Conservation (phyloP, 208 protist species). For the Crithidia brevicula region DNA sequence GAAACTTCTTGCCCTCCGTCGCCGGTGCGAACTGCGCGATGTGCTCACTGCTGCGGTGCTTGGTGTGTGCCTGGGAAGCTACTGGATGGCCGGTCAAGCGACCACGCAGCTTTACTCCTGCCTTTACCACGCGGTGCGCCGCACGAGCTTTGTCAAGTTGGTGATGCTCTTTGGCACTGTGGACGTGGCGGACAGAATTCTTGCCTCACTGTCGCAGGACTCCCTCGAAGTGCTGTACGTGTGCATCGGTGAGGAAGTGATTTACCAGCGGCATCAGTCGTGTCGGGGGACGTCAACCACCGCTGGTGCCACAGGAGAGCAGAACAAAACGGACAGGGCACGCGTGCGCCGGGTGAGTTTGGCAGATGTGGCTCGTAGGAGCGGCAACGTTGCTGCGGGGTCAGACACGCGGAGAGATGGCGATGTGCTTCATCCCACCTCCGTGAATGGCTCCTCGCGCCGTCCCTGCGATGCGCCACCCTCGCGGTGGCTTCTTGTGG, state of each 20-base stretch:
- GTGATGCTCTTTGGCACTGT: slow-evolving; percentile 96
- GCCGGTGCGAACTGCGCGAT: slow-evolving; percentile 14
- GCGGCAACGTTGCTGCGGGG: background rate
- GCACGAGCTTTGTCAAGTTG: slow-evolving; percentile 85
- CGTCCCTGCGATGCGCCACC: background rate
- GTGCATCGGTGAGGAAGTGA: slow-evolving; percentile 23
- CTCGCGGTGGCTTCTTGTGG: slow-evolving; percentile 33
- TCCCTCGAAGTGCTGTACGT: slow-evolving; percentile 72
- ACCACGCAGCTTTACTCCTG: slow-evolving; percentile 25
- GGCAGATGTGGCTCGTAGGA: background rate
- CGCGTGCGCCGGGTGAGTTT: background rate
- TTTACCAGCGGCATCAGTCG: background rate
- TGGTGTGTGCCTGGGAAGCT: slow-evolving; percentile 5
- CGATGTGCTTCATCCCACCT: too few species aligned
- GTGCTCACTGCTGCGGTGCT: slow-evolving; percentile 8
- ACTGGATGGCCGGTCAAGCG: slow-evolving; percentile 6
- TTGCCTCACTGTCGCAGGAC: slow-evolving; percentile 91
- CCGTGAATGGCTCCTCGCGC: too few species aligned
- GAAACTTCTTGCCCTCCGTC: slow-evolving; percentile 8
- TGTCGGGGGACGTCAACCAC: too few species aligned
- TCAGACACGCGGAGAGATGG: too few species aligned
- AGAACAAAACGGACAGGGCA: background rate
- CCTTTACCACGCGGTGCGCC: slow-evolving; percentile 25
- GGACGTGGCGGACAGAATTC: slow-evolving; percentile 91
- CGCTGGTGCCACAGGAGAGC: background rate